Conservation (phyloP, 2,329 filamentous ascomycete genomes). For the Scedosporium aurantiacum region DNA sequence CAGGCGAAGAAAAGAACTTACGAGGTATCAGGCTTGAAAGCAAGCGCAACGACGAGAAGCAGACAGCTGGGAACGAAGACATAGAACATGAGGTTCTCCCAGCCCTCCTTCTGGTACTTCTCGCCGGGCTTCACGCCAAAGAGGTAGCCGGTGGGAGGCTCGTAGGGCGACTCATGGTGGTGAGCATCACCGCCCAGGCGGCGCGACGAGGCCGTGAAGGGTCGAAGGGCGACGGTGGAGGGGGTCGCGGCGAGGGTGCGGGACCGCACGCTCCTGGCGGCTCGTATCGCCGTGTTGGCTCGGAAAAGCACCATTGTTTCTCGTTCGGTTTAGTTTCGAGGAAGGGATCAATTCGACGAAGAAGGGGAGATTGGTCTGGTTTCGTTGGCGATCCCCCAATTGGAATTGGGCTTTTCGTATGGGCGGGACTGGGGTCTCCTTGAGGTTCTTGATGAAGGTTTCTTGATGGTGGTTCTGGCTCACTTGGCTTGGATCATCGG, state of each 20-base stretch:
- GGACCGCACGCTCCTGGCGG: slow-evolving; percentile 2
- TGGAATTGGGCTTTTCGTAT: neutral
- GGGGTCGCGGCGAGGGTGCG: neutral
- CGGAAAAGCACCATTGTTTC: slow-evolving; percentile 7
- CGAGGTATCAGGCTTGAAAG: slow-evolving; percentile 98
- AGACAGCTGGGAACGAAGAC: slow-evolving; percentile 72
- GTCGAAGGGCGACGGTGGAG: neutral
- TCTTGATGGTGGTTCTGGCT: neutral
- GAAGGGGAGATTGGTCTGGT: slow-evolving; percentile 1
- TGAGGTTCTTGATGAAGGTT: neutral
- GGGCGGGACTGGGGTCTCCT: neutral
- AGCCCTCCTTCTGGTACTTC: slow-evolving; percentile 92
- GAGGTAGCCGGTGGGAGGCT: slow-evolving; percentile 83
- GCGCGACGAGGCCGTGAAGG: slow-evolving; percentile 2
- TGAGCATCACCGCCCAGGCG: slow-evolving; percentile 20
- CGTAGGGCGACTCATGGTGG: slow-evolving; percentile 64
- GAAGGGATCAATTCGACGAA: neutral
- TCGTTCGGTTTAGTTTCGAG: neutral
- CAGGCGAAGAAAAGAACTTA: slow-evolving; percentile 41
- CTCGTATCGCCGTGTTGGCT: slow-evolving; percentile 5
- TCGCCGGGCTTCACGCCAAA: slow-evolving; percentile 90
- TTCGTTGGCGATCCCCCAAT: neutral
- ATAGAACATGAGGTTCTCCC: slow-evolving; percentile 79
- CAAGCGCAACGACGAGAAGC: slow-evolving; percentile 68
- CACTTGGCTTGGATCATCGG: too few relatives aligned